Base-by-base conservation (phyloP, 2,329 filamentous ascomycete species). In the Chrysoporthe cubensis region DNA sequence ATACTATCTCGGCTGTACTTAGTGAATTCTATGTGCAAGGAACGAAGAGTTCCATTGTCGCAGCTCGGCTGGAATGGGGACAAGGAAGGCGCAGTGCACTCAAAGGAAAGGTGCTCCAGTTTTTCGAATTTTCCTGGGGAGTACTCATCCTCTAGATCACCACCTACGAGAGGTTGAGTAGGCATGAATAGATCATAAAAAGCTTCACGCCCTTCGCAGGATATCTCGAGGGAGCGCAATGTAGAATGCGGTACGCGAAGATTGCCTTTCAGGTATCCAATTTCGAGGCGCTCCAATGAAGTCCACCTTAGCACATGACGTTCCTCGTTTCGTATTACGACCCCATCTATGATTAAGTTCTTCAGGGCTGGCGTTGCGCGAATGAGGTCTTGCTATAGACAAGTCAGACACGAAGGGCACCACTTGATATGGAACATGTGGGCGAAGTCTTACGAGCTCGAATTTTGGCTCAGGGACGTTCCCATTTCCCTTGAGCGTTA, bases 51-150 rank as follows among this genome's bases (percentile, higher is more conserved):
- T 4, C 66, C 62, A 8, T 60, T 68, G 46, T 60, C 50, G 50
- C 57, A 63, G 62, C 68, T 70, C 18, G 62, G 50, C 40, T 40
- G 9, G 6, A 70, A 34, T 9, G 32, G 42, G 9, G 56, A 34
- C 4, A 50, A 7, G 52, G 21, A 13, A 18, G 42, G 18, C 32
- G 4, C 14, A 42, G 40, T 26, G 9, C 26, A 26, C 26, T 26
- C 26, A 26, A 26, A 26, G 26, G 26, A 26, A 13, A 70, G 11
- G 50, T 70, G 68, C 62, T 70, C 66, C 46, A 70, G 40, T 5
- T 26, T 60, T 11, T 18, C n/a, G 13, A 60, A 14, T 2, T 21
- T 32, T 14, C 16, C n/a, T 43, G 57, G 37, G 18, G 4, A 6
- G 50, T 40, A 40, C 26, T 40, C 37, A 40, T 40, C 9, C 9